Evolutionary conservation across 495 filamentous ascomycete genomes (phyloP), one percentile per base, ranked within the genome.

Genomic region (Lasiosphaeria ovina): DNA sequence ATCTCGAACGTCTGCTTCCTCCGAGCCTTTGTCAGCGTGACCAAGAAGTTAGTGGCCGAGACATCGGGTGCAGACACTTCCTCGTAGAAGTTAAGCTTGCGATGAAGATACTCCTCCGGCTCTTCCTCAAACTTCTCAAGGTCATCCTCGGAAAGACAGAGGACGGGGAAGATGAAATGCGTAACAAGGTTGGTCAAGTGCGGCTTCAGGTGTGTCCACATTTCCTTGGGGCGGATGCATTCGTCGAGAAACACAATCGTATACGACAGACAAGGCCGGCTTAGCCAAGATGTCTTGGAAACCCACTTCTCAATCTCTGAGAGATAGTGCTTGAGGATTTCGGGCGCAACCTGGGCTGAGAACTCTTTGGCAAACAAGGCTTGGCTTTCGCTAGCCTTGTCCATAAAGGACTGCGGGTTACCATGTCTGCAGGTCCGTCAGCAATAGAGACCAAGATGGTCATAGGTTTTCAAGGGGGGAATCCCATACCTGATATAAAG

Each of bases 41-140:
- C 90, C 62, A 98, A 75, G 79, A 98, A 97, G 69, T 98, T 98
- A 4, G 92, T 97, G 3, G 95, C 94, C 4, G 95, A 92, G 58
- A 98, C 91, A 73, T 98, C 94, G 6, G 94, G 94, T 12, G 94
- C 87, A 0, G 95, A 93, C 12, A 96, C 91, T 68, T 98, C 94
- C 76, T 98, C 94, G 70, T 95, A 98, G 73, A 90, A 98, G 74
- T 98, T 98, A 51, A 98, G 76, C 74, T 98, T 98, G 51, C 93
- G 87, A 76, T 97, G 94, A 16, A 98, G 83, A 69, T 98, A 98
- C 69, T 98, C 94, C 48, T 93, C 89, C 1, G 94, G 94, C 63
- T 98, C 93, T 5, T 88, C 84, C 68, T 96, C 87, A 70, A 98
- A 98, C 51, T 96, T 84, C 70, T 97, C 93, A 42, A 98, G 81